A percentile compares a stretch with the other conserved stretches of the same genome.
Conservation (phyloP, 1,284 basidiomycete species). For the Polyporus tsugae region DNA sequence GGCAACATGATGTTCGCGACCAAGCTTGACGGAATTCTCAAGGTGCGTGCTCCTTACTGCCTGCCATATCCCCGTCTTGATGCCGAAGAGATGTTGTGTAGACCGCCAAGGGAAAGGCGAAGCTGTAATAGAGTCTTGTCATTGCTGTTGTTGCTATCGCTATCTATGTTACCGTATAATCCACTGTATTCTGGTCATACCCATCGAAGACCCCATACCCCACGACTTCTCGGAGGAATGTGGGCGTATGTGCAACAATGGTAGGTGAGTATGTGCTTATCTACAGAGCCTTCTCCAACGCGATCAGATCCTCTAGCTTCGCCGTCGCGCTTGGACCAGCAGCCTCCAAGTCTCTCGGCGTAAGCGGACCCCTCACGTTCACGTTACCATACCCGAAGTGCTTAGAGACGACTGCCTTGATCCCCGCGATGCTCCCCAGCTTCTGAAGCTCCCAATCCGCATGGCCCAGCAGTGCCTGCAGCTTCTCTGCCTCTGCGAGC, state of each 20-base stretch:
- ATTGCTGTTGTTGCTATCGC: slow-evolving; percentile 11
- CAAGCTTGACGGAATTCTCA: slow-evolving; percentile 85
- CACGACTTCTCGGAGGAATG: no score
- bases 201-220: slow-evolving; percentile 5
- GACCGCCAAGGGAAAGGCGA: slow-evolving; percentile 50
- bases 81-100: slow-evolving; percentile 21
- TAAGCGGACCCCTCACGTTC: slow-evolving; percentile 67
- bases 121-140: slow-evolving; percentile 40
- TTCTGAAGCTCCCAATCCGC: slow-evolving; percentile 78
- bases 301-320: slow-evolving; percentile 66
- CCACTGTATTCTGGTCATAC: slow-evolving; percentile 27
- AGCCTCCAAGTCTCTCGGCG: slow-evolving; percentile 47
- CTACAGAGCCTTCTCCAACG: slow-evolving; percentile 64
- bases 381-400: slow-evolving; percentile 76
- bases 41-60: slow-evolving; percentile 54
- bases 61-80: no score
- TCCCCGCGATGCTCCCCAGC: slow-evolving; percentile 74
- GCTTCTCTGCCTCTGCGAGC: slow-evolving; percentile 68
- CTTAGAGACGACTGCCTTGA: slow-evolving; percentile 74
- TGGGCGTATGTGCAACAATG: not conserved
- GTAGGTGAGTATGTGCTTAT: not conserved
- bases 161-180: slow-evolving; percentile 23
- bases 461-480: slow-evolving; percentile 77
- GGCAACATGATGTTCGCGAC: slow-evolving; percentile 92
- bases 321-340: slow-evolving; percentile 44